phyloP scores from a whole-genome alignment of 352 stramenopile genomes.

The Phytophthora constricta region DNA sequence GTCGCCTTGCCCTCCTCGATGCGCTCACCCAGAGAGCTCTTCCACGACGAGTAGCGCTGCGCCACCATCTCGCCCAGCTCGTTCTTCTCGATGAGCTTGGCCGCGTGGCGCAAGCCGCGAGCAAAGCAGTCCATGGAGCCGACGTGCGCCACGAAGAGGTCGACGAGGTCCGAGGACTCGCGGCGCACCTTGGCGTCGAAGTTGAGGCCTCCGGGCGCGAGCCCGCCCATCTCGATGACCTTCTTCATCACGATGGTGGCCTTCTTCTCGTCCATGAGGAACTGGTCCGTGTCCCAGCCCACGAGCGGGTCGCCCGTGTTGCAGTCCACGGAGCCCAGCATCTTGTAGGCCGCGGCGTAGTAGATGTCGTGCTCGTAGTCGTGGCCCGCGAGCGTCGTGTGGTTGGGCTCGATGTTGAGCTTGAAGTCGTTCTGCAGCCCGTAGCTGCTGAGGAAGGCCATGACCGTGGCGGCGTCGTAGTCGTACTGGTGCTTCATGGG shows the following conservation, averaged over 20 bases:
- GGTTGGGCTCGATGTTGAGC: constrained; percentile 91
- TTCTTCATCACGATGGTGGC: constrained; percentile 78
- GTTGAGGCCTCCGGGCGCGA: constrained; percentile 80
- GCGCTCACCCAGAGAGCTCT: constrained; percentile 54
- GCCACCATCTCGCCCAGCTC: constrained; percentile 55
- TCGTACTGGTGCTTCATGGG: constrained; percentile 92
- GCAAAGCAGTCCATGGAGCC: constrained; percentile 89
- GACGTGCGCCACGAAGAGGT: constrained; percentile 90
- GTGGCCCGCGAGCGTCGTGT: constrained; percentile 87
- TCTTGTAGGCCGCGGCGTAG: constrained; percentile 69
- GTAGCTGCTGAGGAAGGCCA: constrained; percentile 86
- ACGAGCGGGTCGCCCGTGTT: constrained; percentile 74
- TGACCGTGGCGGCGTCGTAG: constrained; percentile 85
- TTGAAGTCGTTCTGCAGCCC: constrained; percentile 84
- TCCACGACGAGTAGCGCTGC: constrained; percentile 77
- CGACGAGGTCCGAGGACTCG: constrained; percentile 77
- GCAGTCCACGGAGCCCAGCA: constrained; percentile 88
- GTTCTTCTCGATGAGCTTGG: constrained; percentile 69
- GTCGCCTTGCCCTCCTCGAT: constrained; percentile 70
- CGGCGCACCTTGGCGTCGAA: constrained; percentile 88
- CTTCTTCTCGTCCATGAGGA: constrained; percentile 83
- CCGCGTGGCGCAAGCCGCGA: constrained; percentile 69
- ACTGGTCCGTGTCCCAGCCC: constrained; percentile 84
- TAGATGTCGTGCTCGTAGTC: constrained; percentile 88
- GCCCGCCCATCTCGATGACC: constrained; percentile 76